phyloP scores from a whole-genome alignment of 441 rosid genomes.

The Populus hybrid region DNA sequence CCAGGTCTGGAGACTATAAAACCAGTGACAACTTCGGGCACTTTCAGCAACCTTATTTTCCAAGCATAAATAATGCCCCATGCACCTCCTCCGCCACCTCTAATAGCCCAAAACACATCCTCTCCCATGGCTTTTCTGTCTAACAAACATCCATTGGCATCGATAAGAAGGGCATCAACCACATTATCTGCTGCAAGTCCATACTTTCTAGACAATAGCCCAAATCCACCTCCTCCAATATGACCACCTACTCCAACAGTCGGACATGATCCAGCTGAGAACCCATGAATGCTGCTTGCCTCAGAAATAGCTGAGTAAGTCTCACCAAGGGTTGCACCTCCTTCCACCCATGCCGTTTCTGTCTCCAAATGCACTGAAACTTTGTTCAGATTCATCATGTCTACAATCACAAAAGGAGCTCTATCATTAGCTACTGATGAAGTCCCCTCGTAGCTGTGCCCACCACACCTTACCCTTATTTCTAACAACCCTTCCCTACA shows the following conservation, averaged over 20 bases:
- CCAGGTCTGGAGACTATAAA: slow-evolving; percentile 24
- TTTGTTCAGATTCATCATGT: slow-evolving; percentile 30
- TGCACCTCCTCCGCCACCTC: slow-evolving; percentile 73
- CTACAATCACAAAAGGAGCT: slow-evolving; percentile 42
- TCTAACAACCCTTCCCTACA: slow-evolving; percentile 36
- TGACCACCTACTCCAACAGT: slow-evolving; percentile 26
- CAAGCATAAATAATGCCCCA: slow-evolving; percentile 61
- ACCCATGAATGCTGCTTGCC: slow-evolving; percentile 43
- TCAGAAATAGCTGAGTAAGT: slow-evolving; percentile 49
- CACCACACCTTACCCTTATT: slow-evolving; percentile 59
- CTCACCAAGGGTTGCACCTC: slow-evolving; percentile 70
- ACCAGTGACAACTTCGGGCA: slow-evolving; percentile 23
- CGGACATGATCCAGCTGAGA: slow-evolving; percentile 65
- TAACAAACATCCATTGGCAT: slow-evolving; percentile 37
- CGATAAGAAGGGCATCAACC: slow-evolving; percentile 50
- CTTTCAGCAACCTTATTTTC: slow-evolving; percentile 30
- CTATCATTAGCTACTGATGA: slow-evolving; percentile 32
- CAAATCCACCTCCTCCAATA: slow-evolving; percentile 67
- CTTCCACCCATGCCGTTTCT: slow-evolving; percentile 56
- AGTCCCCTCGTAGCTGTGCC: slow-evolving; percentile 73
- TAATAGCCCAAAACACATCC: slow-evolving; percentile 67
- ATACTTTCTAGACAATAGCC: slow-evolving; percentile 53
- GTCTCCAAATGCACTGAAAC: slow-evolving; percentile 26
- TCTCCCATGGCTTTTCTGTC: slow-evolving; percentile 61
- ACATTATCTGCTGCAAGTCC: slow-evolving; percentile 74